A percentile compares a stretch with the other conserved stretches of the same genome.
Evolutionary conservation across 441 rosid genomes (phyloP).

Genomic region (Capsella rubella): DNA sequence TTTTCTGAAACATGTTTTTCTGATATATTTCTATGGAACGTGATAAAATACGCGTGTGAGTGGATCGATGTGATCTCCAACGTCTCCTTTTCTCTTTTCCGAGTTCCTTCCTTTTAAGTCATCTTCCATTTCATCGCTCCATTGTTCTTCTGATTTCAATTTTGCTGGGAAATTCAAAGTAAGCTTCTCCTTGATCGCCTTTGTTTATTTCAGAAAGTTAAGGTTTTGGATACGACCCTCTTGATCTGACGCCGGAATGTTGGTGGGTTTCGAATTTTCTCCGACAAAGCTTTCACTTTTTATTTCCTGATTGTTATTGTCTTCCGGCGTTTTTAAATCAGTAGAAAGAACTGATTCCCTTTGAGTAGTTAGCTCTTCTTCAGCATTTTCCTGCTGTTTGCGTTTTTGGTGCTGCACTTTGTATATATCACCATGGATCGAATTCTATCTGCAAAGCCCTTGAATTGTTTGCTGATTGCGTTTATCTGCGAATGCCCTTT

Average conservation of each 20-base stretch:
- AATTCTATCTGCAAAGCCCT: conserved; percentile 1
- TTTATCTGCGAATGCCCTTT: conserved; percentile 10
- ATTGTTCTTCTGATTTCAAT: conserved; percentile 13
- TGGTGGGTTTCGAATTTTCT: conserved; percentile 34
- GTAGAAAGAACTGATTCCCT: conserved; percentile 30
- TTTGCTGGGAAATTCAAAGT: background rate
- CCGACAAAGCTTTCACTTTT: background rate
- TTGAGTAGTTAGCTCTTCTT: conserved; percentile 9
- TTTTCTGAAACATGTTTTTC: conserved; percentile 17
- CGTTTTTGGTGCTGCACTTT: conserved; percentile 10
- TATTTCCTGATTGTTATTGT: background rate
- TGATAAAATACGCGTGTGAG: conserved; percentile 25
- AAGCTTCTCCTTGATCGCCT: conserved; percentile 20
- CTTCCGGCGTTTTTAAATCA: background rate
- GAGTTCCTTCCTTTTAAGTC: background rate
- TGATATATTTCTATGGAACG: conserved; percentile 11
- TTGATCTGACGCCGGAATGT: conserved; percentile 32
- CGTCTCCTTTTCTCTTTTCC: conserved; percentile 22
- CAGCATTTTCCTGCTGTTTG: conserved; percentile 8
- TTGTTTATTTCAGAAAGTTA: background rate
- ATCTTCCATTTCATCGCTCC: conserved; percentile 11
- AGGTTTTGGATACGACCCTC: conserved; percentile 29
- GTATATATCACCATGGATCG: conserved; percentile 9
- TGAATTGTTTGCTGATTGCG: background rate
- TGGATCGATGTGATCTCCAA: conserved; percentile 45